A percentile compares a stretch with the other conserved stretches of the same genome.
These are phyloP conservation scores for Termitomyces sp. DNA, from an alignment of 768 basidiomycete species.

Conservation along the genomic window DNA sequence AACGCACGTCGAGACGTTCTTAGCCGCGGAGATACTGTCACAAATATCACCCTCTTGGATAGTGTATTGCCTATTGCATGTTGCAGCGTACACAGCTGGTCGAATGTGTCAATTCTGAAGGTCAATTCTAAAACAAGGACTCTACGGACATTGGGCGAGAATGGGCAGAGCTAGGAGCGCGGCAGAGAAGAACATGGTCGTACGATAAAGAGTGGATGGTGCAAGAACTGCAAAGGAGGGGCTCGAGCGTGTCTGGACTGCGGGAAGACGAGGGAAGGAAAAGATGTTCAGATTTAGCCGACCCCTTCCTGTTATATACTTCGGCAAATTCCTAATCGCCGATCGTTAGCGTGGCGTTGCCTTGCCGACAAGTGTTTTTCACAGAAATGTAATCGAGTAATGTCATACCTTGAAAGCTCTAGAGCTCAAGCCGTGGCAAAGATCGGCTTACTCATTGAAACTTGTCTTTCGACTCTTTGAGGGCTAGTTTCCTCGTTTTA, in stretches of 20 bases:
- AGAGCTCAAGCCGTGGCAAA: neutral
- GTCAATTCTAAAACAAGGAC: neutral
- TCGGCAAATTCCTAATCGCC: constrained; percentile 19
- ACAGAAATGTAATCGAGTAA: neutral
- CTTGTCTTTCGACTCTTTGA: neutral
- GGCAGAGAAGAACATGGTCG: constrained; percentile 31
- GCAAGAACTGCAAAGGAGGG: constrained; percentile 23
- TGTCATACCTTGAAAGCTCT: neutral
- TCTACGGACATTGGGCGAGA: constrained; percentile 41
- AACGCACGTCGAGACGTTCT: constrained; percentile 64
- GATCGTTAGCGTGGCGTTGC: constrained; percentile 9
- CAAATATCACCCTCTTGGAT: constrained; percentile 60
- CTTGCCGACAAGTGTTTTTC: constrained; percentile 12
- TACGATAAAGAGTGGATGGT: constrained; percentile 20
- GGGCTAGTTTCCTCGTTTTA: neutral
- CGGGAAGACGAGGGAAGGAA: constrained; percentile 7
- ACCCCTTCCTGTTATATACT: constrained; percentile 14
- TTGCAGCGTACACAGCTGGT: constrained; percentile 31
- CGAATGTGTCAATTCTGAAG: constrained; percentile 3
- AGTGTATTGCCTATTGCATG: constrained; percentile 62
- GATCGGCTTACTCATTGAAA: neutral
- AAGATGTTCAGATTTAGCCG: constrained; percentile 4
- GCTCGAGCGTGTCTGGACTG: constrained; percentile 16
- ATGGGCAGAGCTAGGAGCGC: constrained; percentile 46
- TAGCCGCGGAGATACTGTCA: constrained; percentile 60